Percentiles rank a stretch among this genome's conserved stretches.
These are phyloP conservation scores for Collariella sp. DNA, from an alignment of 495 filamentous ascomycete species.

Conservation along the genomic window DNA sequence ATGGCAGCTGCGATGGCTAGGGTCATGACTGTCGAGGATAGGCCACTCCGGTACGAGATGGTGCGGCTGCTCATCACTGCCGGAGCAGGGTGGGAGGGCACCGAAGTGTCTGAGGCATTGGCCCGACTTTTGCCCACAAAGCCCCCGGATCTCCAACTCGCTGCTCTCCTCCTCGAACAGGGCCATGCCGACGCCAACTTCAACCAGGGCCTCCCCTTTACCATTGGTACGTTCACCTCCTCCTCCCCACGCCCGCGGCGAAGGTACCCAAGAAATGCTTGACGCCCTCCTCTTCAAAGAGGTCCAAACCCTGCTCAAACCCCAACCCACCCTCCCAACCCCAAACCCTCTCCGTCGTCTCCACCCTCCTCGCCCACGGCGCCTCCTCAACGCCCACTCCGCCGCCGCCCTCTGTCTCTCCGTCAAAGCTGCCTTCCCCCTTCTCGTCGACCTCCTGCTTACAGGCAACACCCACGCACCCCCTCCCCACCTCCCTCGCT, in stretches of 20 bases:
- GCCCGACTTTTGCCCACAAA: slow-evolving; percentile 25
- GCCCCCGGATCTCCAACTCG: slow-evolving; percentile 32
- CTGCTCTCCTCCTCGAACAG: slow-evolving; percentile 31
- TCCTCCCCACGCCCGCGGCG: slow-evolving; percentile 24
- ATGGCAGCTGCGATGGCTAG: slow-evolving; percentile 27
- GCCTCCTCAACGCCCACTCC: slow-evolving; percentile 36
- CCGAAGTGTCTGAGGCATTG: slow-evolving; percentile 31
- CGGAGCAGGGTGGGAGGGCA: slow-evolving; percentile 27
- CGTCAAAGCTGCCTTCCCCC: slow-evolving; percentile 31
- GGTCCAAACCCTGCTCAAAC: slow-evolving; percentile 30
- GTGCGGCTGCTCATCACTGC: slow-evolving; percentile 32
- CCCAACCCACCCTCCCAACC: slow-evolving; percentile 20
- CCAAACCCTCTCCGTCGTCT: slow-evolving; percentile 25
- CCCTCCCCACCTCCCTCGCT: slow-evolving; percentile 28
- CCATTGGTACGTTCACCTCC: slow-evolving; percentile 15
- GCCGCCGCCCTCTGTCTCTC: slow-evolving; percentile 35
- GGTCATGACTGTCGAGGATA: slow-evolving; percentile 31
- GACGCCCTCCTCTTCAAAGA: slow-evolving; percentile 33
- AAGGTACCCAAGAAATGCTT: slow-evolving; percentile 27
- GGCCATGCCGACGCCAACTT: slow-evolving; percentile 39
- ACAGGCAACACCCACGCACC: slow-evolving; percentile 15
- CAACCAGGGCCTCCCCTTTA: slow-evolving; percentile 28
- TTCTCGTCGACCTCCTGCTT: slow-evolving; percentile 35
- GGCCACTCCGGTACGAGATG: slow-evolving; percentile 28
- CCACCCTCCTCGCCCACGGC: slow-evolving; percentile 33